Percentiles rank a stretch among this genome's conserved stretches.
Evolutionary conservation across 208 protist genomes (phyloP).

Genomic region (Sergeia podlipaevii): DNA sequence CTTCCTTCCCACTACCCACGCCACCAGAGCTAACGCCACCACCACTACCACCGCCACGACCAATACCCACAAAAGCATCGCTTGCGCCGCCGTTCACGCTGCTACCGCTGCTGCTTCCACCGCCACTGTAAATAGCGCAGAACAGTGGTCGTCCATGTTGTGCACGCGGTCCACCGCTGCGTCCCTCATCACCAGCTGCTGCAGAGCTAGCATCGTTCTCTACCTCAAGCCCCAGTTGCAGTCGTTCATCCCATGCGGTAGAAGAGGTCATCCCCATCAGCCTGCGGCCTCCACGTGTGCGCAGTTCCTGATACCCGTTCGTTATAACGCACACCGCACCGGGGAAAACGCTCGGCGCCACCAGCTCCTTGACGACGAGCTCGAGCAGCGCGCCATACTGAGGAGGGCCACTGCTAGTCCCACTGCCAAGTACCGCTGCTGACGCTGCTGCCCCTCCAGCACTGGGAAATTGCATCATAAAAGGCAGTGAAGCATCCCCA

Average conservation of each 20-base stretch:
- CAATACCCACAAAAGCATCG: too few species aligned
- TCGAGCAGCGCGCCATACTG: constrained; percentile 45
- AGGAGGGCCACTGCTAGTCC: constrained; percentile 30
- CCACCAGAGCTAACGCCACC: too few species aligned
- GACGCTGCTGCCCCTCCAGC: not conserved
- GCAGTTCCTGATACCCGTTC: constrained; percentile 72
- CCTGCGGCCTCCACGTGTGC: constrained; percentile 28
- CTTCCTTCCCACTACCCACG: constrained; percentile 18
- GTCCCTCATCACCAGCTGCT: too few species aligned
- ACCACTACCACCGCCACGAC: too few species aligned
- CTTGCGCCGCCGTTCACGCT: too few species aligned
- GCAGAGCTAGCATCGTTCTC: too few species aligned
- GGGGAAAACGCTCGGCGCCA: constrained; percentile 18
- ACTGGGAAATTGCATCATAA: too few species aligned
- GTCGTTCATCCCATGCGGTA: constrained; percentile 59
- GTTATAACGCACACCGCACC: constrained; percentile 53
- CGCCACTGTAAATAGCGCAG: constrained; percentile 38
- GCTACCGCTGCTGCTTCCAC: too few species aligned
- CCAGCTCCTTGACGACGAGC: constrained; percentile 51
- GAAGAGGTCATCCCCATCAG: constrained; percentile 24
- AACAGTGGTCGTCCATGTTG: too few species aligned
- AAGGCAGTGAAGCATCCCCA: too few species aligned
- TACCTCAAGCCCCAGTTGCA: constrained; percentile 55
- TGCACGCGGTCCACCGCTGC: too few species aligned
- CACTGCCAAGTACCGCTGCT: not conserved